Evolutionary conservation across 805 yeast species (phyloP), one percentile per base, ranked within the genome.

Genomic region (Suhomyces tanzawaensis): DNA sequence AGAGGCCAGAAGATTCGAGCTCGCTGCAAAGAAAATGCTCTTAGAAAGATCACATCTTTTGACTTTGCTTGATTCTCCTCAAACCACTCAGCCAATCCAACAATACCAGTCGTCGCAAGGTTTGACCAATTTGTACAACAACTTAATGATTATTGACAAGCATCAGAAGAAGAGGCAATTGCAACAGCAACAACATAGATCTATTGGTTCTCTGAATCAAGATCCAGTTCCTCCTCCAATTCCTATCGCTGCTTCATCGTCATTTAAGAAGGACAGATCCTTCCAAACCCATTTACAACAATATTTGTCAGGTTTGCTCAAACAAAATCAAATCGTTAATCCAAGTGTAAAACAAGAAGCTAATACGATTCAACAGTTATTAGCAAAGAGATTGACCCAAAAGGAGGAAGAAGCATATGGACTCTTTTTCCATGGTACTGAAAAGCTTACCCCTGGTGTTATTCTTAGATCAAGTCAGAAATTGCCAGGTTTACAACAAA

Each of bases 1-100:
- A 21, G 99, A 93, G 57, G 95, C 97, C 2, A 77, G 95, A 34
- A 81, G 91, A 47, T 86, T 93, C 45, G 98, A 93, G 55, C 76
- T 88, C 40, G 86, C 95, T 2, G 95, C 97, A 0, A 90, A 88
- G 66, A 85, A 86, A 58, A 85, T 91, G 71, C 72, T 89, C 37
- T 66, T 72, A 33, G 99, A 93, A 58, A 74, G 99, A 47, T 82
- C 87, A 2, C 81, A 85, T 34, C 60, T 93, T 24, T 65, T 93
- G 31, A 79, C 85, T 17, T 66, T 90, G 19, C 69, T 93, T 40
- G 98, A 93, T 54, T 82, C 95, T 1, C 97, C 98, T 2, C 90
- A 84, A 52, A 56, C 76, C 1, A 77, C 89, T 1, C 88, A 82
- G 34, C 72, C 87, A 3, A 81, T 86, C 16, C 77, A 79, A 35